Conservation (phyloP, 2,329 filamentous ascomycete species). For the Sporothrix luriei region DNA sequence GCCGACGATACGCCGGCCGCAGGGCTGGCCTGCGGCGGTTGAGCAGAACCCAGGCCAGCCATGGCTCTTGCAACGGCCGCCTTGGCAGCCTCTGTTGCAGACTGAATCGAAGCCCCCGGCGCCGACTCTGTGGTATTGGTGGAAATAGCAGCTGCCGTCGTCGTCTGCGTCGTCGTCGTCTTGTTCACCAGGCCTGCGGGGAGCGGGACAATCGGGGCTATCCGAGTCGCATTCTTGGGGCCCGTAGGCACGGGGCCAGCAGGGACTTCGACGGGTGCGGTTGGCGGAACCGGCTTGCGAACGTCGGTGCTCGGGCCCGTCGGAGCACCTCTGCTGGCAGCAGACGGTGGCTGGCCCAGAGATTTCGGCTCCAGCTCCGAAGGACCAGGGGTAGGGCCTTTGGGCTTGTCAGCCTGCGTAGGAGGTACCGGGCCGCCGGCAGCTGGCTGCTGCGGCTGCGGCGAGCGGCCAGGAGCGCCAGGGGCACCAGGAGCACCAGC, state of each 20-base stretch:
- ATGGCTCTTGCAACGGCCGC: slow-evolving; percentile 80
- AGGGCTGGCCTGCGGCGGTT: slow-evolving; percentile 32
- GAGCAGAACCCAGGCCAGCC: slow-evolving; percentile 62
- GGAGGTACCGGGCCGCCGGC: slow-evolving; percentile 56
- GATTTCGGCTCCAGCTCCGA: slow-evolving; percentile 59
- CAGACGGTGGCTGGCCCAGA: slow-evolving; percentile 47
- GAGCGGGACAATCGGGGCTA: slow-evolving; percentile 68
- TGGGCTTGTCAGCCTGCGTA: slow-evolving; percentile 54
- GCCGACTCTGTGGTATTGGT: slow-evolving; percentile 39
- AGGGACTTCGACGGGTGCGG: slow-evolving; percentile 34
- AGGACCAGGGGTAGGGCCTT: slow-evolving; percentile 46
- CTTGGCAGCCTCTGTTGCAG: slow-evolving; percentile 73
- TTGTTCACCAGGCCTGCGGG: slow-evolving; percentile 49
- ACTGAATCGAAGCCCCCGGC: slow-evolving; percentile 53
- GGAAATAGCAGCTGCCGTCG: slow-evolving; percentile 46
- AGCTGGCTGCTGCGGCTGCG: slow-evolving; percentile 36
- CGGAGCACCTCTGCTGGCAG: slow-evolving; percentile 47
- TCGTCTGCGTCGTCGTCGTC: slow-evolving; percentile 38
- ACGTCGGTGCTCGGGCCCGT: slow-evolving; percentile 42
- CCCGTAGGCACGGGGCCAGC: slow-evolving; percentile 43
- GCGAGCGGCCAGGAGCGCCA: slow-evolving; percentile 37
- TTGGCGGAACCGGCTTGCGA: neutral
- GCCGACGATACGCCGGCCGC: slow-evolving; percentile 47
- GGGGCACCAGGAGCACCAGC: slow-evolving; percentile 37
- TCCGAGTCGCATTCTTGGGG: slow-evolving; percentile 54